These are phyloP conservation scores for Neoboletus brunneissimus DNA, from an alignment of 768 basidiomycete genomes.

Conservation along the genomic window DNA sequence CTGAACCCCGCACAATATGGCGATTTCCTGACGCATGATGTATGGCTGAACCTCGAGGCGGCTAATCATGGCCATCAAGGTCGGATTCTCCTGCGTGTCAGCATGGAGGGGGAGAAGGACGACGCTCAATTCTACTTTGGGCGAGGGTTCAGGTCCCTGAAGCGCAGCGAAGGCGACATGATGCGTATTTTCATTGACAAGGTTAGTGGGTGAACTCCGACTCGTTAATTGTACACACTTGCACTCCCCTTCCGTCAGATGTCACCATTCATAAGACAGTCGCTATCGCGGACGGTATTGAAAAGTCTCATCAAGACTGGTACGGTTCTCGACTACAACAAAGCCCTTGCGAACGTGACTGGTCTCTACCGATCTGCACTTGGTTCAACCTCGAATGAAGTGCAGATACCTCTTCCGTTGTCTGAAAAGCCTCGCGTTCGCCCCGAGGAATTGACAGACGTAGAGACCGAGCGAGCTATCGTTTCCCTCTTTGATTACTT, in stretches of 20 bases:
- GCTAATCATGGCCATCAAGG: slow-evolving; percentile 48
- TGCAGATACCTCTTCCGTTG: slow-evolving; percentile 72
- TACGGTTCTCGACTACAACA: slow-evolving; percentile 78
- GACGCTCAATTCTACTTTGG: slow-evolving; percentile 98
- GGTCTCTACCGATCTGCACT: slow-evolving; percentile 80
- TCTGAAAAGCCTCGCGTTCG: slow-evolving; percentile 75
- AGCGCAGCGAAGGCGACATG: slow-evolving; percentile 94
- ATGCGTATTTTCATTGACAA: slow-evolving; percentile 95
- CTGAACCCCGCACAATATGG: slow-evolving; percentile 86
- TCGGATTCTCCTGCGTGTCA: slow-evolving; percentile 80
- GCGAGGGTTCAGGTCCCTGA: slow-evolving; percentile 88
- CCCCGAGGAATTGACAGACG: slow-evolving; percentile 82
- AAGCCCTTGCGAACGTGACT: slow-evolving; percentile 78
- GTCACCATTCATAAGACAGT: slow-evolving; percentile 89
- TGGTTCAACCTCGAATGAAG: slow-evolving; percentile 61
- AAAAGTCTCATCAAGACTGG: slow-evolving; percentile 72
- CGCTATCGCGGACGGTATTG: slow-evolving; percentile 71
- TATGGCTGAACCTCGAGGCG: slow-evolving; percentile 89
- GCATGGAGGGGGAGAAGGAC: slow-evolving; percentile 99
- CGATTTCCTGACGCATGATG: slow-evolving; percentile 86
- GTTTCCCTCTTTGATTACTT: slow-evolving; percentile 93
- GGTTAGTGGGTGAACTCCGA: slow-evolving; percentile 40
- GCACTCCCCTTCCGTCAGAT: slow-evolving; percentile 52
- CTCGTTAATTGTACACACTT: background rate
- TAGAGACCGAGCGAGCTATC: slow-evolving; percentile 93